These are phyloP conservation scores for Hymenoscyphus fructigenus DNA, from an alignment of 2,329 filamentous ascomycete species.

Conservation along the genomic window DNA sequence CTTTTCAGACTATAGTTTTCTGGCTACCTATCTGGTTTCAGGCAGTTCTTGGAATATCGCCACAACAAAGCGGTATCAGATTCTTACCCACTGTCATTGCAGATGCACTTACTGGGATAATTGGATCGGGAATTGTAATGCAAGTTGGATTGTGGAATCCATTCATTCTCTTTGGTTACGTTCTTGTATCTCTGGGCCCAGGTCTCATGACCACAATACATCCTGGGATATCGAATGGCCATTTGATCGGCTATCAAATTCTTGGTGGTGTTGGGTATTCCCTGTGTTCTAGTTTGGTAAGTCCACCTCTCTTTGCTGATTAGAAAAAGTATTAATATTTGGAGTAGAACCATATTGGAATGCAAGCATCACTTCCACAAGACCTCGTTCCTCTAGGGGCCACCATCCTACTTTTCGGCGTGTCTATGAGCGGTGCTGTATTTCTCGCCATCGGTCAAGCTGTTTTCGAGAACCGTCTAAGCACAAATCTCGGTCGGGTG, in stretches of 20 bases:
- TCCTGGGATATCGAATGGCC: not conserved
- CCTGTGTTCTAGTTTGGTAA: too few species aligned
- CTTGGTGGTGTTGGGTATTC: too few species aligned
- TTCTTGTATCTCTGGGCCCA: conserved; percentile 6
- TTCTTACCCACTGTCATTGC: conserved; percentile 38
- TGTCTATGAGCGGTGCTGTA: conserved; percentile 7
- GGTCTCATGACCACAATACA: conserved; percentile 9
- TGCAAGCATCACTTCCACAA: not conserved
- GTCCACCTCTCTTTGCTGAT: too few species aligned
- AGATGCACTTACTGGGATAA: conserved; percentile 8
- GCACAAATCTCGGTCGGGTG: not conserved
- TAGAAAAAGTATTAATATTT: too few species aligned
- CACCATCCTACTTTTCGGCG: conserved; percentile 9
- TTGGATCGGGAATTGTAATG: conserved; percentile 5
- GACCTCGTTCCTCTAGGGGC: conserved; percentile 10
- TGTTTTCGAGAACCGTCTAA: conserved; percentile 4
- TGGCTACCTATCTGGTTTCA: conserved; percentile 47
- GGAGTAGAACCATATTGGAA: not conserved
- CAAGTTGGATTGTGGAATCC: conserved; percentile 7
- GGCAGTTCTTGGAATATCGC: conserved; percentile 39
- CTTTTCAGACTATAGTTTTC: conserved; percentile 41
- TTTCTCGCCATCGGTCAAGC: conserved; percentile 13
- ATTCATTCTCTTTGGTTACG: conserved; percentile 7
- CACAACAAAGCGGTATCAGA: conserved; percentile 37
- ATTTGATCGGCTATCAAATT: too few species aligned